Base-by-base conservation (phyloP, 306 rosid species). In the Leucaena leucocephala region DNA sequence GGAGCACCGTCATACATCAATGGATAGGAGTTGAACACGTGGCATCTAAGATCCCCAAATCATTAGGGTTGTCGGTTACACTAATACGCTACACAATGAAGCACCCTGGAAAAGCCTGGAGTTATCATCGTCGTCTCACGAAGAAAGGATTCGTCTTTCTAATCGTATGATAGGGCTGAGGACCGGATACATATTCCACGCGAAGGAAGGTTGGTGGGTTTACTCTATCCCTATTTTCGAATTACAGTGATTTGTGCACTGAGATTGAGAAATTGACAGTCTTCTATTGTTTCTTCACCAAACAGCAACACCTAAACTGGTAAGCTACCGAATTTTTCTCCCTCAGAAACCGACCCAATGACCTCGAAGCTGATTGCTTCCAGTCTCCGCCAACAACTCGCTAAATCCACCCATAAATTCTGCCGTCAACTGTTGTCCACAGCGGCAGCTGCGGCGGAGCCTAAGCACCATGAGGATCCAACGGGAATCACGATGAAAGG, bases 401-500 rank as follows among this genome's bases (percentile, higher is more conserved):
- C 22, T 63, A 67, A 62, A 44, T 54, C 79, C 48, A 8, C 8
- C 4, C 75, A 72, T n/a, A 38, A 54, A 34, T 10, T 72, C 3
- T 40, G 68, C 40, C 77, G 77, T n/a, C 67, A 21, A 27, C 38
- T 38, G 13, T 68, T 73, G 4, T 73, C 77, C 11, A 55, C 77
- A 1, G 71, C 78, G 78, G 68, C 68, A 54, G 40, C 68, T 21
- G 49, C 55, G 39, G 54, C 8, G 21, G 73, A 68, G 73, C 38
- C 54, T 2, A 55, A 21, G 5, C 73, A 68, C 16, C 71, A 55
- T 48, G 94, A 85, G n/a, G 92, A 78, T 44, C 8, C 89, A 0
- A n/a, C 75, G 3, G 98, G 88, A 66, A 78, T 87, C 36, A 79
- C 86, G 10, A 91, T 95, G 90, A 95, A 92, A 68, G 98, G 97